These are phyloP conservation scores for Lupinus albus DNA, from an alignment of 306 rosid genomes.

Conservation along the genomic window DNA sequence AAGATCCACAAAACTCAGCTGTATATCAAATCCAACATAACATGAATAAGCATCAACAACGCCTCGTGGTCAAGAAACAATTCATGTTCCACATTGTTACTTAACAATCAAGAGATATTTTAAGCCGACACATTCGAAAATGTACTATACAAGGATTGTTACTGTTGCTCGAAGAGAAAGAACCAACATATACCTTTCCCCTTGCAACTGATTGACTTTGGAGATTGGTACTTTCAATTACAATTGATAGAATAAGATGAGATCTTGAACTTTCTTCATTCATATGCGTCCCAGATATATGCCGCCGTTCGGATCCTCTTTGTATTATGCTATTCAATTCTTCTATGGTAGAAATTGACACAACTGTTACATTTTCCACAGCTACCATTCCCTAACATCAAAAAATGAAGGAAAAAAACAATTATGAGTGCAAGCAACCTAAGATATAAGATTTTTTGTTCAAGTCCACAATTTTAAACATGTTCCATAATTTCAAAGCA, in stretches of 20 bases:
- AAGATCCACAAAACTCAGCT: conserved; percentile 98
- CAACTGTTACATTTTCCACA: conserved; percentile 72
- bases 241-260: conserved; percentile 83
- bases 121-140: conserved; percentile 12
- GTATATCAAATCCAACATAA: conserved; percentile 37
- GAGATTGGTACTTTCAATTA: conserved; percentile 88
- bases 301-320: conserved; percentile 81
- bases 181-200: conserved; percentile 73
- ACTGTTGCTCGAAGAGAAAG: neutral
- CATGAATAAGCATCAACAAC: conserved; percentile 4
- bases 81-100: neutral
- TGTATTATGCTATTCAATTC: conserved; percentile 70
- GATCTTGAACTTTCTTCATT: conserved; percentile 96
- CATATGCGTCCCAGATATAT: conserved; percentile 85
- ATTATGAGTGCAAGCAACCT: conserved; percentile 6
- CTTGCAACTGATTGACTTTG: conserved; percentile 87
- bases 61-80: conserved; percentile 27
- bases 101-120: conserved; percentile 3
- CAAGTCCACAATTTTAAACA: neutral
- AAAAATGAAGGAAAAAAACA: conserved; percentile 14
- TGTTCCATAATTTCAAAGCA: neutral
- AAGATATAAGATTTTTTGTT: neutral
- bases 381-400: conserved; percentile 86
- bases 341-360: conserved; percentile 72
- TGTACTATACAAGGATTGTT: neutral